Base-by-base conservation (phyloP, 208 protist genomes). In the Angomonas deanei region DNA sequence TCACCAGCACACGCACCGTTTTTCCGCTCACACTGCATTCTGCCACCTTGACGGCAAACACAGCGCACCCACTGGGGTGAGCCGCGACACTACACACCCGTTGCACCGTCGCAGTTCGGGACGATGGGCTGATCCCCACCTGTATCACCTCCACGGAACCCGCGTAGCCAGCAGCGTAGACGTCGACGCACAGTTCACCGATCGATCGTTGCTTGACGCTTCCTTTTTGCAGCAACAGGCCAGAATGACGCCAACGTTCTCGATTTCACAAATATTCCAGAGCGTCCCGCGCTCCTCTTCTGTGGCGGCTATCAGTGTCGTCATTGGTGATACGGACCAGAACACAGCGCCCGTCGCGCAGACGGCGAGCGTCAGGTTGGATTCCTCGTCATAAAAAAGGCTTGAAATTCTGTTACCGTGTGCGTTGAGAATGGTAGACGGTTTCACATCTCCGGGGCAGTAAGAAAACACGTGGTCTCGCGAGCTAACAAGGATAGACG, bases 101-200 rank as follows among this genome's bases (percentile, higher is more conserved):
- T 3, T 28, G 13, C 30, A 21, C 61, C n/a, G 3, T 23, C 15
- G 24, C 26, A 47, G 15, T 0, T 17, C 0, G 2, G 11, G 28
- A 34, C 0, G 6, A 39, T 23, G 3, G 26, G n/a, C 17, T 5
- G 11, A 36, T 3, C 3, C 2, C 26, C 0, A 50, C 56, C 13
- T 36, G 30, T 76, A 76, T 88, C 31, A 78, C 80, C 3, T 76
- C 56, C 30, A 93, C 73, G 15, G 57, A 56, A 0, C 86, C 86
- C 0, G 78, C 62, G 61, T 90, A 93, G 1, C 80, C 87, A 5
- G 69, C 83, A 17, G 72, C 58, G 56, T 86, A 92, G 0, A 89
- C 33, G 0, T 57, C 27, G 31, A 66, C 47, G 24, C 17, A 19
- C 17, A 52, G 19, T 3, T 38, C 23, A 36, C 15, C 24, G 6